A percentile compares a stretch with the other conserved stretches of the same genome.
Conservation (phyloP, 2,329 filamentous ascomycete species). For the Plenodomus tracheiphilus region DNA sequence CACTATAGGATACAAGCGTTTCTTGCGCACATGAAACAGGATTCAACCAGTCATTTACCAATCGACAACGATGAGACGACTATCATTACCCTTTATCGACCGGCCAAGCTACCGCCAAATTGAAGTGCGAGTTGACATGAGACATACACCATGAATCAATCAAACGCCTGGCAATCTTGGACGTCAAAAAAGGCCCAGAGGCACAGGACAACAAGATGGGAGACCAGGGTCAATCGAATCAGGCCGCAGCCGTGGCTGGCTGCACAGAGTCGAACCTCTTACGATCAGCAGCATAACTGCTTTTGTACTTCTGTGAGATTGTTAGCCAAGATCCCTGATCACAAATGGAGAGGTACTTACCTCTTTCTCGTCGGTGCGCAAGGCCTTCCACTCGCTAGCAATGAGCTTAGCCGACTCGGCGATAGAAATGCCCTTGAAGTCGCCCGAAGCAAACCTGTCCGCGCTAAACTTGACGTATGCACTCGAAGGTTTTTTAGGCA, state of each 20-base stretch:
- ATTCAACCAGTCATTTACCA: neutral
- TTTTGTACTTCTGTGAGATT: slow-evolving; percentile 28
- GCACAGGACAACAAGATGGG: neutral
- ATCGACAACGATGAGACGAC: neutral
- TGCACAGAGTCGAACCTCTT: neutral
- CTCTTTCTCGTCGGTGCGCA: slow-evolving; percentile 54
- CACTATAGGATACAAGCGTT: neutral
- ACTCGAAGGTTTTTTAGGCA: slow-evolving; percentile 48
- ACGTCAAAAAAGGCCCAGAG: slow-evolving; percentile 15
- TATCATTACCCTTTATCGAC: neutral
- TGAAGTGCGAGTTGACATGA: neutral
- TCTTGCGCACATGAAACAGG: neutral
- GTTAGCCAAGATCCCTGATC: slow-evolving; percentile 21
- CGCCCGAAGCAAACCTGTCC: slow-evolving; percentile 53
- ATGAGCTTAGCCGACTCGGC: slow-evolving; percentile 49
- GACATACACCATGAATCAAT: neutral
- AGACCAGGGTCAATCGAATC: neutral
- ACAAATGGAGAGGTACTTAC: slow-evolving; percentile 31
- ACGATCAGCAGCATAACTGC: neutral
- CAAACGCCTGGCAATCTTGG: neutral
- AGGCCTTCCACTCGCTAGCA: slow-evolving; percentile 52
- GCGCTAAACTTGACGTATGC: slow-evolving; percentile 50
- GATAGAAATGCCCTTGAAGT: slow-evolving; percentile 53
- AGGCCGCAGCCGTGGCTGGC: slow-evolving; percentile 14
- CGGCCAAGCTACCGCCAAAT: neutral